A percentile compares a stretch with the other conserved stretches of the same genome.
Conservation (phyloP, 495 filamentous ascomycete genomes). For the Lasiosphaeria ovina region DNA sequence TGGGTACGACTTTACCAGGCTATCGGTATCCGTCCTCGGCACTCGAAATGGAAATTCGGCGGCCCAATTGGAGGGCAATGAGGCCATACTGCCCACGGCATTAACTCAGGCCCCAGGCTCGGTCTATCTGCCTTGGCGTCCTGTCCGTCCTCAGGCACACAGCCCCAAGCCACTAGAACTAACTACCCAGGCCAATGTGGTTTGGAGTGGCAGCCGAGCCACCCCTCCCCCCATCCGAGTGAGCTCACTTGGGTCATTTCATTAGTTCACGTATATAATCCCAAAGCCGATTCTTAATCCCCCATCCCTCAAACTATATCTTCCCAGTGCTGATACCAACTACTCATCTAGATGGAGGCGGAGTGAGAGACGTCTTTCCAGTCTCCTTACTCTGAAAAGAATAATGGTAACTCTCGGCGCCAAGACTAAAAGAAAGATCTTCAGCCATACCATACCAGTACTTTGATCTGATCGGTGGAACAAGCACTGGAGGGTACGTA, state of each 20-base stretch:
- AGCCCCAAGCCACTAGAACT: not conserved
- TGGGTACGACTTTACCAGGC: not conserved
- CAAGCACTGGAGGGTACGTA: conserved; percentile 3
- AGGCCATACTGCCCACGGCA: not conserved
- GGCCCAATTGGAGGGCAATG: not conserved
- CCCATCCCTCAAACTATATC: not conserved
- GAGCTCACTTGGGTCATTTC: not conserved
- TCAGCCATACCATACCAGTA: not conserved
- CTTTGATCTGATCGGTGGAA: conserved; percentile 2
- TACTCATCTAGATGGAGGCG: not conserved
- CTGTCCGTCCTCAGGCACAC: not conserved
- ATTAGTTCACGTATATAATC: not conserved
- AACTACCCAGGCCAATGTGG: not conserved
- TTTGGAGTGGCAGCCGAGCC: not conserved
- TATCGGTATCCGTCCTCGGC: not conserved
- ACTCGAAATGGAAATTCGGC: not conserved
- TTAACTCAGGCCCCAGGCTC: not conserved
- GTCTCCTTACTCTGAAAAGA: not conserved
- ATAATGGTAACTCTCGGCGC: not conserved
- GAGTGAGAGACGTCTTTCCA: not conserved
- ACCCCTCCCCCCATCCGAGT: not conserved
- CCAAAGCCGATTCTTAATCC: not conserved
- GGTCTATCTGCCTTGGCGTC: not conserved
- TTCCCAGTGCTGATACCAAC: not conserved
- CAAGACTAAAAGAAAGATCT: conserved; percentile 2